These are phyloP conservation scores for Rhypophila decipiens DNA, from an alignment of 495 filamentous ascomycete genomes.

Conservation along the genomic window DNA sequence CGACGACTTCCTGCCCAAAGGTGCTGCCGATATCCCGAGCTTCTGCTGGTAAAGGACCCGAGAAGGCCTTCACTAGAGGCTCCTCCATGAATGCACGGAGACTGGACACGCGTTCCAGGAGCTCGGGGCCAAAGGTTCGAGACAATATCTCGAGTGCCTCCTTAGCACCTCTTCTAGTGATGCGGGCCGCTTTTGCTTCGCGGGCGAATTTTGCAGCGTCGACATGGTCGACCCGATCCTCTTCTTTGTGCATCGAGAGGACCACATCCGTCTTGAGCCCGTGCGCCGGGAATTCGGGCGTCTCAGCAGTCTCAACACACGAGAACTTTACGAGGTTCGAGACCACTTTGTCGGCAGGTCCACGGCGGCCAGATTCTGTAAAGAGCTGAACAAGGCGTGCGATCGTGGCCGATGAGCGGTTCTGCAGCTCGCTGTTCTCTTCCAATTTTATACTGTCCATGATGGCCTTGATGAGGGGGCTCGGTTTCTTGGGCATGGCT, in stretches of 20 bases:
- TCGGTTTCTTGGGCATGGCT: conserved; percentile 83
- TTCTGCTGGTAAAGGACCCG: conserved; percentile 61
- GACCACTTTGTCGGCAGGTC: conserved; percentile 87
- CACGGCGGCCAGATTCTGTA: conserved; percentile 63
- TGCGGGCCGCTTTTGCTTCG: conserved; percentile 77
- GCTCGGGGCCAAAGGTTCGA: conserved; percentile 63
- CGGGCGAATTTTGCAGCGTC: conserved; percentile 83
- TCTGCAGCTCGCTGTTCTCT: conserved; percentile 84
- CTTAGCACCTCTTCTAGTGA: conserved; percentile 87
- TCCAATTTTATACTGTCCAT: conserved; percentile 98
- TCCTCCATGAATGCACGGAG: conserved; percentile 71
- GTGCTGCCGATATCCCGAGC: conserved; percentile 61
- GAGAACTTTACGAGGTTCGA: conserved; percentile 93
- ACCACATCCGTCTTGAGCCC: conserved; percentile 68
- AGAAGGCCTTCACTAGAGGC: conserved; percentile 68
- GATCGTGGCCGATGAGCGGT: conserved; percentile 77
- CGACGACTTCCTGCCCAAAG: conserved; percentile 85
- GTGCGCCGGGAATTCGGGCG: conserved; percentile 84
- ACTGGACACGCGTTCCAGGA: conserved; percentile 76
- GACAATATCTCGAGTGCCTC: conserved; percentile 87
- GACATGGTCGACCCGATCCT: conserved; percentile 86
- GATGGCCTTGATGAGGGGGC: conserved; percentile 82
- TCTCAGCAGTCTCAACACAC: conserved; percentile 94
- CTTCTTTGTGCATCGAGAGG: conserved; percentile 89
- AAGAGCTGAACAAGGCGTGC: conserved; percentile 81